Evolutionary conservation across 2,329 filamentous ascomycete species (phyloP), one percentile per base, ranked within the genome.

Genomic region (Fusarium chuoi): DNA sequence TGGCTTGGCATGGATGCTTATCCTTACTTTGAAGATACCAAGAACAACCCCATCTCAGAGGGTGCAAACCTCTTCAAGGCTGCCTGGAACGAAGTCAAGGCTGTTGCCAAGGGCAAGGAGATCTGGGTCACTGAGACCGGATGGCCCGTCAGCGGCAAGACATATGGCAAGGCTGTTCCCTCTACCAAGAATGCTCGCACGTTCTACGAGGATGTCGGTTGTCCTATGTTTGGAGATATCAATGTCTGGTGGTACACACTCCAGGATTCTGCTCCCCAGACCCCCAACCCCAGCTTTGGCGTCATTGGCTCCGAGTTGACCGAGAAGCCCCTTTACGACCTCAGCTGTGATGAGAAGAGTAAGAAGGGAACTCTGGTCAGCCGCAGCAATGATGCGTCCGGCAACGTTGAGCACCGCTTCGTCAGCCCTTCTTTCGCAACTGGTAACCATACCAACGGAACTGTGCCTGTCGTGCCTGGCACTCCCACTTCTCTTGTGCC

Each of bases 41-140:
- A 89, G 81, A 77, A 85, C 78, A 95, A 95, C 85, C 83, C 83
- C 77, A 91, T 97, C 78, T 86, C 85, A 3, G 87, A 90, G 71
- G 91, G 87, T 77, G 89, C 89, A 78, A 77, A 82, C 24, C 89
- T 95, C 57, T 96, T 97, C 86, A 85, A 91, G 79, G 86, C 88
- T 20, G 91, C 94, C 22, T 85, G 93, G 44, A 83, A 86, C 56
- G 86, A 87, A 67, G 93, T 92, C 39, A 82, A 88, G 71, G 83
- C 80, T 22, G 91, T 86, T 49, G 87, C 89, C 41, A 85, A 87
- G 41, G 89, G 89, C 79, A 96, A 95, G 87, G 86, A 89, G 24
- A 89, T 97, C 76, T 96, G 93, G 93, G 88, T 97, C 71, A 96
- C 94, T 35, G 94, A 97, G 87, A 96, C 94, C 22, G 95, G 95